These are phyloP conservation scores for Polyplosphaeria fusca DNA, from an alignment of 495 filamentous ascomycete genomes.

Conservation along the genomic window DNA sequence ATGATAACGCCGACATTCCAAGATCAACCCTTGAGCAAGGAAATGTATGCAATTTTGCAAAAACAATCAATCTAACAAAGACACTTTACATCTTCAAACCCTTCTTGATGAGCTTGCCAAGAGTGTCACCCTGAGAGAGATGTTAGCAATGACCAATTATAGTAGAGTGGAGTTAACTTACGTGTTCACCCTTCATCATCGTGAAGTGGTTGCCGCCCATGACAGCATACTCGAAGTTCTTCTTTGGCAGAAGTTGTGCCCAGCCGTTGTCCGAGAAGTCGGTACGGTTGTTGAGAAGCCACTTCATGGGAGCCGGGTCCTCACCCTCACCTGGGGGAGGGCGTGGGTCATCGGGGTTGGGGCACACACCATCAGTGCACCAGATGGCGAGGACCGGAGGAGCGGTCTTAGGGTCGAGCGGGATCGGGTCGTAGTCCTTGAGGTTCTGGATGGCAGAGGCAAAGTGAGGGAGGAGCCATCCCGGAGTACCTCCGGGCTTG, in stretches of 20 bases:
- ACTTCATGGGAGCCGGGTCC: slow-evolving; percentile 72
- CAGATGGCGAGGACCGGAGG: slow-evolving; percentile 71
- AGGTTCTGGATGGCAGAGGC: slow-evolving; percentile 69
- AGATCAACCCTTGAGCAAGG: slow-evolving; percentile 23
- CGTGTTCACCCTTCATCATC: slow-evolving; percentile 63
- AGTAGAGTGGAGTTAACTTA: slow-evolving; percentile 37
- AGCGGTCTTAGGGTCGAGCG: slow-evolving; percentile 48
- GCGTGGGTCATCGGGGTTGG: slow-evolving; percentile 62
- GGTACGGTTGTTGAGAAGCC: slow-evolving; percentile 73
- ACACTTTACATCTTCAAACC: slow-evolving; percentile 28
- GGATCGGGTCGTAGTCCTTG: slow-evolving; percentile 65
- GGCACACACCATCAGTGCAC: slow-evolving; percentile 79
- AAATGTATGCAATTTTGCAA: slow-evolving; percentile 18
- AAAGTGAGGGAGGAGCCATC: slow-evolving; percentile 86
- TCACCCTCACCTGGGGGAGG: slow-evolving; percentile 44
- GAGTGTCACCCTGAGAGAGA: slow-evolving; percentile 29
- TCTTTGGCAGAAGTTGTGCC: slow-evolving; percentile 66
- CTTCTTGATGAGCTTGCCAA: slow-evolving; percentile 37
- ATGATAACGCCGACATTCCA: slow-evolving; percentile 22
- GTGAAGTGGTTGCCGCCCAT: slow-evolving; percentile 70
- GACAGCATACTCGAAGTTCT: slow-evolving; percentile 60
- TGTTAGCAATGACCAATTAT: slow-evolving; percentile 24
- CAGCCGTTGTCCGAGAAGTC: slow-evolving; percentile 78
- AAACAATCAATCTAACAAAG: background rate
- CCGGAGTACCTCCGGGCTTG: slow-evolving; percentile 59